These are phyloP conservation scores for Ganoderma sinense DNA, from an alignment of 1,284 basidiomycete species.

Conservation along the genomic window DNA sequence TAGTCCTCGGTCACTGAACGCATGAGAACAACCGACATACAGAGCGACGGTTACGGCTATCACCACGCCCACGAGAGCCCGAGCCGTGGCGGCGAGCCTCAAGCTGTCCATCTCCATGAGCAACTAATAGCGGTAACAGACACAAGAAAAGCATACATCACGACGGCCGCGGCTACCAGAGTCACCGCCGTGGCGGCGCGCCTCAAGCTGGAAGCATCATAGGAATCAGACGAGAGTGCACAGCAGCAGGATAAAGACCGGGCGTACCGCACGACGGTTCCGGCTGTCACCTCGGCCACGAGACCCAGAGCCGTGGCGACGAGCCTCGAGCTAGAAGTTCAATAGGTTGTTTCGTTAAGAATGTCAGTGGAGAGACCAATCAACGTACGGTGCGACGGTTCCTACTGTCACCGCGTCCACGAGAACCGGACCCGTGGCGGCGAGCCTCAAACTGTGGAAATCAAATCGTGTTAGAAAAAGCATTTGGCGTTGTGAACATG, in stretches of 20 bases:
- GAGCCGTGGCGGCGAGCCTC: constrained; percentile 23
- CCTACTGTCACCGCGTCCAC: constrained; percentile 16
- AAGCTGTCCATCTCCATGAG: constrained; percentile 1
- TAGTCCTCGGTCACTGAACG: background rate
- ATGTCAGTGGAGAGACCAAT: no score
- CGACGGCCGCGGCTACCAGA: constrained; percentile 21
- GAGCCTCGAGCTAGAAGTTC: constrained; percentile 10
- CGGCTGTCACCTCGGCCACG: constrained; percentile 23
- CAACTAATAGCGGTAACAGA: background rate
- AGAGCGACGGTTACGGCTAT: constrained; percentile 16
- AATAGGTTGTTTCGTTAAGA: no score
- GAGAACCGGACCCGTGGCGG: constrained; percentile 13
- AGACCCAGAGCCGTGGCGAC: constrained; percentile 21
- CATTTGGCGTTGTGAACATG: background rate
- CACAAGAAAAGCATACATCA: background rate
- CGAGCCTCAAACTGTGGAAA: constrained; percentile 7
- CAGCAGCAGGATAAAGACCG: background rate
- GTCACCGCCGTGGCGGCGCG: constrained; percentile 13
- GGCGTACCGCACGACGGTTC: constrained; percentile 15
- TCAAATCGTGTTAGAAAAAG: background rate
- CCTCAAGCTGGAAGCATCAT: constrained; percentile 3
- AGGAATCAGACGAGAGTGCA: background rate
- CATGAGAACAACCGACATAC: background rate
- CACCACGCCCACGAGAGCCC: constrained; percentile 22
- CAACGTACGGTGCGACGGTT: constrained; percentile 3